Evolutionary conservation across 208 protist species (phyloP).

Genomic region (Phytomonas francai): DNA sequence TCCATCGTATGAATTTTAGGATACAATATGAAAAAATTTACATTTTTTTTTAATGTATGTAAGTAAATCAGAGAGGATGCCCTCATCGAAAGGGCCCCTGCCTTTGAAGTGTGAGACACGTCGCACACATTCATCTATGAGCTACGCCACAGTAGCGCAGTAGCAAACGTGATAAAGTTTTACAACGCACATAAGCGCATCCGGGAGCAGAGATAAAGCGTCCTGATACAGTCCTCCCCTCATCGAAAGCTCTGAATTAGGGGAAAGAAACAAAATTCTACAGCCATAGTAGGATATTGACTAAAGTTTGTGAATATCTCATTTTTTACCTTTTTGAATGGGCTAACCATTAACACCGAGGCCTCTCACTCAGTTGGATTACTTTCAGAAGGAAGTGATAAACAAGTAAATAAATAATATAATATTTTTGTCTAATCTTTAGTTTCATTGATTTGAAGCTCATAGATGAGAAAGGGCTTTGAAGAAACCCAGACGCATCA

Average conservation of each 20-base stretch:
- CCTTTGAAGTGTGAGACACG: not conserved
- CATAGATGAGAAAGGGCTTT: not conserved
- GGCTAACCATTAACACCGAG: slow-evolving; percentile 1
- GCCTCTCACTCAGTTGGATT: not conserved
- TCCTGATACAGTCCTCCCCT: not conserved
- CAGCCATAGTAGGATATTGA: not conserved
- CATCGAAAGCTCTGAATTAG: not conserved
- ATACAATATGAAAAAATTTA: not conserved
- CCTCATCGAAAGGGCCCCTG: not conserved
- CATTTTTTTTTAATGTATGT: not conserved
- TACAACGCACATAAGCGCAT: not conserved
- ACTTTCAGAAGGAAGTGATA: slow-evolving; percentile 7
- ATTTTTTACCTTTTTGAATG: not conserved
- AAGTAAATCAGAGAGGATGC: not conserved
- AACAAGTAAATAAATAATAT: slow-evolving; percentile 17
- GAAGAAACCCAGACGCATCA: not conserved
- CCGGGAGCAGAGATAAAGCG: slow-evolving; percentile 9
- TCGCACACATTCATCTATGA: not conserved
- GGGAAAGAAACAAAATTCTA: slow-evolving; percentile 11
- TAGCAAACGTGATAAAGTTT: slow-evolving; percentile 3
- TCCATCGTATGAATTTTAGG: not conserved
- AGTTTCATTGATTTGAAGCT: not conserved
- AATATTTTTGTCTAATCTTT: not conserved
- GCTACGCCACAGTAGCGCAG: not conserved
- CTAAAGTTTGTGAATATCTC: not conserved